Percentiles rank a stretch among this genome's conserved stretches.
phyloP scores from a whole-genome alignment of 208 protist genomes.

The Crithidia thermophila region DNA sequence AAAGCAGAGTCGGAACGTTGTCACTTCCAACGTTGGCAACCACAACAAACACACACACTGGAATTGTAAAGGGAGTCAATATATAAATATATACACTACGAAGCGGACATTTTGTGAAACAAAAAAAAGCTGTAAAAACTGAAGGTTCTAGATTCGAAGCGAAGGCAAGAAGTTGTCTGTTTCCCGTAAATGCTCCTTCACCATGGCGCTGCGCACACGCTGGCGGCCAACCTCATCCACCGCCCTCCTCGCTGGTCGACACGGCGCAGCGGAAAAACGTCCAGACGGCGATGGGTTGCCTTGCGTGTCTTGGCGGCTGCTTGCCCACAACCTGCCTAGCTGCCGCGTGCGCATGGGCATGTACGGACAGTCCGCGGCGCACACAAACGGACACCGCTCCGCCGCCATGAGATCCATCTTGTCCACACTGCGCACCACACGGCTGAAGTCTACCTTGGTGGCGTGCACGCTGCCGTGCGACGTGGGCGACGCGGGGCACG shows the following conservation, averaged over 20 bases:
- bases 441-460: too few relatives aligned
- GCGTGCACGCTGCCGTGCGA: too few relatives aligned
- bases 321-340: conserved; percentile 18
- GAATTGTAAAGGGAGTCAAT: too few relatives aligned
- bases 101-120: too few relatives aligned
- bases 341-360: conserved; percentile 22
- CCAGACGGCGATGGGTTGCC: too few relatives aligned
- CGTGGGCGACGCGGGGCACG: not conserved
- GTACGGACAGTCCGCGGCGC: conserved; percentile 47
- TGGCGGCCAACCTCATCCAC: conserved; percentile 29
- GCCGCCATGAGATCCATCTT: conserved; percentile 47
- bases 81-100: too few relatives aligned
- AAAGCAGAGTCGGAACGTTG: too few relatives aligned
- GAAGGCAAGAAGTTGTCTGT: conserved; percentile 13
- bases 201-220: conserved; percentile 22
- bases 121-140: too few relatives aligned
- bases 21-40: too few relatives aligned
- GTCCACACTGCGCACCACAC: conserved; percentile 1
- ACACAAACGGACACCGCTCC: conserved; percentile 44
- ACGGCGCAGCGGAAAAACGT: too few relatives aligned
- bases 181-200: conserved; percentile 16
- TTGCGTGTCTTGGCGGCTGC: not conserved
- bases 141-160: conserved; percentile 10
- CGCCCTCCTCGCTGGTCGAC: too few relatives aligned
- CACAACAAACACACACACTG: too few relatives aligned